These are phyloP conservation scores for Saprolegnia parasitica DNA, from an alignment of 352 stramenopile species.

Conservation along the genomic window DNA sequence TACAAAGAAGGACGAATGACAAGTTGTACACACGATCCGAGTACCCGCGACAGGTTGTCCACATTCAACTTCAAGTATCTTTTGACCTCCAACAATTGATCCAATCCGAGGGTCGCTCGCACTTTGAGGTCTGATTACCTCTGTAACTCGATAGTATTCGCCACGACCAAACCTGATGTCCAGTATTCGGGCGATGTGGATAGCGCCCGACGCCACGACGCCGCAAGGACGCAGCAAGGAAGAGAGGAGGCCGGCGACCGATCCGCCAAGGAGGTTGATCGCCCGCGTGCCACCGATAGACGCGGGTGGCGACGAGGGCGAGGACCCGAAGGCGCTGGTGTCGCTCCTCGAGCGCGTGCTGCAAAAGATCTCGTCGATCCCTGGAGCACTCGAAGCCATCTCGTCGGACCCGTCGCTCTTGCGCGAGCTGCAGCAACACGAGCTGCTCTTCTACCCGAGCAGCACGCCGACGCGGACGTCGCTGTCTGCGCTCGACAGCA, in stretches of 20 bases:
- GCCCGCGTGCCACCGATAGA: not conserved
- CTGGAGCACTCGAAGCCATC: conserved; percentile 18
- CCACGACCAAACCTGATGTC: not conserved
- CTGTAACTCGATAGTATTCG: not conserved
- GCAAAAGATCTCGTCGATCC: conserved; percentile 26
- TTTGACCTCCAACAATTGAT: not conserved
- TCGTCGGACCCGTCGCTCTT: conserved; percentile 22
- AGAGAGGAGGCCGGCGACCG: not conserved
- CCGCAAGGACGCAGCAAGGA: not conserved
- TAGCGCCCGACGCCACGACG: not conserved
- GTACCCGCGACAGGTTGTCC: not conserved
- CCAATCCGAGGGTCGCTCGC: not conserved
- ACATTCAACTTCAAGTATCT: not conserved
- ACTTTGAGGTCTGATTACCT: not conserved
- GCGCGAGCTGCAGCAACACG: conserved; percentile 25
- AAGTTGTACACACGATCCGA: too few relatives aligned
- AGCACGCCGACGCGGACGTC: not conserved
- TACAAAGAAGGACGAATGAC: too few relatives aligned
- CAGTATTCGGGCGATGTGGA: conserved; percentile 1
- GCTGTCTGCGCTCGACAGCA: not conserved
- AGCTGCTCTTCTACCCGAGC: conserved; percentile 28
- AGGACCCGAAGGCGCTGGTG: conserved; percentile 10
- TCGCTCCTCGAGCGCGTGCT: conserved; percentile 26
- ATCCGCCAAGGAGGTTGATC: not conserved
- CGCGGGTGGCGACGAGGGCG: not conserved